Percentiles rank a stretch among this genome's conserved stretches.
These are phyloP conservation scores for Populus nigra DNA, from an alignment of 345 rosid species.

Conservation along the genomic window DNA sequence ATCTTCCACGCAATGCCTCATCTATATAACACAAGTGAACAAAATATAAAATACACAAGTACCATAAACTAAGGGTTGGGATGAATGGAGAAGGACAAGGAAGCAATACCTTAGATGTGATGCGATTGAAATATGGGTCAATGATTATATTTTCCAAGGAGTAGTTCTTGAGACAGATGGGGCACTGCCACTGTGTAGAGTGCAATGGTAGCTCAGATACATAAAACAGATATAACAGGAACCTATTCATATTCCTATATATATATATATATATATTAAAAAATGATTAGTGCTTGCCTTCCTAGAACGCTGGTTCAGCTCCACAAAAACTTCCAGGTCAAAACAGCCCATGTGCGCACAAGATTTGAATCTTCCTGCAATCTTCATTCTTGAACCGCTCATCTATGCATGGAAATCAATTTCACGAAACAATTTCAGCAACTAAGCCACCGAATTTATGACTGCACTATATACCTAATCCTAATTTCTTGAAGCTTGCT, in stretches of 20 bases:
- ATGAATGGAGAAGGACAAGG: conserved; percentile 7
- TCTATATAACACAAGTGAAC: conserved; percentile 34
- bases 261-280: neutral
- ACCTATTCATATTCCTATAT: too few relatives aligned
- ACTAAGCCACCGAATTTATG: neutral
- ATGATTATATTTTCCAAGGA: conserved; percentile 76
- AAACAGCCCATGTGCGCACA: conserved; percentile 97
- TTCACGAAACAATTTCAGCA: neutral
- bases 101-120: conserved; percentile 65
- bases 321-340: conserved; percentile 94
- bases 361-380: conserved; percentile 93
- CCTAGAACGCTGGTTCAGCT: conserved; percentile 93
- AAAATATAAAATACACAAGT: neutral
- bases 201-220: conserved; percentile 24
- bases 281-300: conserved; percentile 50
- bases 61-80: neutral
- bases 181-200: conserved; percentile 93
- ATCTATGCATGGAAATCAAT: conserved; percentile 44
- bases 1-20: conserved; percentile 85
- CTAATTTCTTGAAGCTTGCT: neutral
- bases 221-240: neutral
- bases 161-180: conserved; percentile 86
- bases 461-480: neutral
- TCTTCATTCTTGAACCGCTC: conserved; percentile 98
- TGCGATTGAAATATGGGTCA: conserved; percentile 89